phyloP scores from a whole-genome alignment of 768 basidiomycete species.

The Lentinula aciculospora region DNA sequence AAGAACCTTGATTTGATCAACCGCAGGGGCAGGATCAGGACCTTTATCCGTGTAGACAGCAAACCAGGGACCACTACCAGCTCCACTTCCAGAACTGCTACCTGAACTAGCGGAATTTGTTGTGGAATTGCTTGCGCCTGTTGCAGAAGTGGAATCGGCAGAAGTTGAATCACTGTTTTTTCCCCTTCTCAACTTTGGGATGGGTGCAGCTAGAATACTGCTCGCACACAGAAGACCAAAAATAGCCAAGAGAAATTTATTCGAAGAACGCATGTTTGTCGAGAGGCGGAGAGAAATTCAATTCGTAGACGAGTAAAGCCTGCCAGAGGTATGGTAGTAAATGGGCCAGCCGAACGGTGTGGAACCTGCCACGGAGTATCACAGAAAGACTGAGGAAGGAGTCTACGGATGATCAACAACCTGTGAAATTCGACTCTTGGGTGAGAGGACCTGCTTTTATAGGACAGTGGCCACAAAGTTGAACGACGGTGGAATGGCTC shows the following conservation, averaged over 20 bases:
- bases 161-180: background rate
- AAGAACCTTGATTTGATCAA: conserved; percentile 2
- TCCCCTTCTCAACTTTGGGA: background rate
- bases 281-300: background rate
- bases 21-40: conserved; percentile 4
- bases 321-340: background rate
- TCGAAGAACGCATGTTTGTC: background rate
- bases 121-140: background rate
- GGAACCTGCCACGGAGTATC: conserved; percentile 1
- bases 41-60: conserved; percentile 4
- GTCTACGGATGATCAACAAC: conserved; percentile 3
- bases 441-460: background rate
- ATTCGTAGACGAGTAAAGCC: background rate
- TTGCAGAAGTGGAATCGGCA: background rate
- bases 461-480: background rate
- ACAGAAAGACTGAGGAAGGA: background rate
- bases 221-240: background rate
- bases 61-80: conserved; percentile 3
- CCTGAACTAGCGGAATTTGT: background rate
- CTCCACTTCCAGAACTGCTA: background rate
- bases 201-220: background rate
- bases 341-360: background rate
- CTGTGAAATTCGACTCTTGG: background rate
- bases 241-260: background rate
- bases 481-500: background rate